phyloP scores from a whole-genome alignment of 495 filamentous ascomycete genomes.

The Neurospora sp. region DNA sequence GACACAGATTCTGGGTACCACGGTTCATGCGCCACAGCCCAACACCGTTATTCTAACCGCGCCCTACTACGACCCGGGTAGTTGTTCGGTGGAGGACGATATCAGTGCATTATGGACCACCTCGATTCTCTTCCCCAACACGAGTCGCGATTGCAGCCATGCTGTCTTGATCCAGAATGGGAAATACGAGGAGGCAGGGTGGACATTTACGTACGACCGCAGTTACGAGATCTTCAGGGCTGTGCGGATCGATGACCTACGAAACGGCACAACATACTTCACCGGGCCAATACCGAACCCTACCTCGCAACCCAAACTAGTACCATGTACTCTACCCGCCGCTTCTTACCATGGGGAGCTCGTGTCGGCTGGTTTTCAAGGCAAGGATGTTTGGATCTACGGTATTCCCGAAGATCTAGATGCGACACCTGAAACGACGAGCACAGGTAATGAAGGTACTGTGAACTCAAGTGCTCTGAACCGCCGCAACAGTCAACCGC shows the following conservation, averaged over 20 bases:
- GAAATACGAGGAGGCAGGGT: slow-evolving; percentile 60
- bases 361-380: slow-evolving; percentile 64
- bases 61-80: slow-evolving; percentile 60
- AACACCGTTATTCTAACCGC: slow-evolving; percentile 72
- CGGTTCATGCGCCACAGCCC: slow-evolving; percentile 48
- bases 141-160: slow-evolving; percentile 63
- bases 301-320: slow-evolving; percentile 31
- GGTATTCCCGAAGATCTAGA: slow-evolving; percentile 68
- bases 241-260: slow-evolving; percentile 60
- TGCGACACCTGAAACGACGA: slow-evolving; percentile 31
- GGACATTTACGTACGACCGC: slow-evolving; percentile 72
- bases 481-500: slow-evolving; percentile 32
- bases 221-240: slow-evolving; percentile 69
- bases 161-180: slow-evolving; percentile 61
- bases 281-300: slow-evolving; percentile 51
- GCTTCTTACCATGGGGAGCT: slow-evolving; percentile 60
- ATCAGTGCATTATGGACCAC: slow-evolving; percentile 80
- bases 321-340: slow-evolving; percentile 61
- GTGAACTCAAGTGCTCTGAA: slow-evolving; percentile 16
- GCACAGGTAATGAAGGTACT: slow-evolving; percentile 17
- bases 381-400: slow-evolving; percentile 68
- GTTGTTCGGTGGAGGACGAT: slow-evolving; percentile 49
- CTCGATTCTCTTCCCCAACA: slow-evolving; percentile 77
- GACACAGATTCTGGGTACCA: slow-evolving; percentile 75
- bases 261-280: slow-evolving; percentile 73